Percentiles rank a stretch among this genome's conserved stretches.
Evolutionary conservation across 768 basidiomycete genomes (phyloP).

Genomic region (Melanogaster broomeanus): DNA sequence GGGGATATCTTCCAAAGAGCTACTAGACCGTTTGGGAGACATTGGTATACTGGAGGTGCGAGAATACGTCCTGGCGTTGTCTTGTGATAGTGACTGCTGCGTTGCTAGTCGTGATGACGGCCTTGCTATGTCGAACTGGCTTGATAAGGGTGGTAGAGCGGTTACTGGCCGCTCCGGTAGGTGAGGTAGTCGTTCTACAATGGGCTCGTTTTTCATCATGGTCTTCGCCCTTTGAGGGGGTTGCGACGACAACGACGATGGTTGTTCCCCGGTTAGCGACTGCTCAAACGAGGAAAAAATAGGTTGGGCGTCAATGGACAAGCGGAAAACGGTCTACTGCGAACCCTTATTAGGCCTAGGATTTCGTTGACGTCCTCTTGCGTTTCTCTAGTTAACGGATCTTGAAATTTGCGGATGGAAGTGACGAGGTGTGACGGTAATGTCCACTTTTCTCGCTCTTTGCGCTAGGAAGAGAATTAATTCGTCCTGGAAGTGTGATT

Average conservation of each 20-base stretch:
- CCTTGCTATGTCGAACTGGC: conserved; percentile 15
- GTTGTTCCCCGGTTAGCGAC: conserved; percentile 34
- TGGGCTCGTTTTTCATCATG: conserved; percentile 12
- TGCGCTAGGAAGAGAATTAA: conserved; percentile 43
- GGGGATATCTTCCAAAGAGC: conserved; percentile 31
- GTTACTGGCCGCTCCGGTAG: conserved; percentile 25
- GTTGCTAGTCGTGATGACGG: conserved; percentile 8
- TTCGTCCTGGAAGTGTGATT: conserved; percentile 11
- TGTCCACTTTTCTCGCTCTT: conserved; percentile 43
- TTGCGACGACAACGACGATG: conserved; percentile 17
- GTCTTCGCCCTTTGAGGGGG: conserved; percentile 12
- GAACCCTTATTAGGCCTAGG: conserved; percentile 55
- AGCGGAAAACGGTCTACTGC: conserved; percentile 45
- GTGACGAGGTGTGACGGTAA: conserved; percentile 42
- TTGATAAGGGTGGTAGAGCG: conserved; percentile 11
- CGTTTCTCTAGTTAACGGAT: conserved; percentile 21
- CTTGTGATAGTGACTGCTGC: conserved; percentile 14
- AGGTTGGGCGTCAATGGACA: conserved; percentile 40
- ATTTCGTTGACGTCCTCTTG: conserved; percentile 32
- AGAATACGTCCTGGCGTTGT: conserved; percentile 7
- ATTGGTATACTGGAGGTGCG: conserved; percentile 7
- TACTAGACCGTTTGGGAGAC: conserved; percentile 27
- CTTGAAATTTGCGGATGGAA: conserved; percentile 35
- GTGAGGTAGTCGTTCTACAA: conserved; percentile 25
- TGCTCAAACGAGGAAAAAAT: conserved; percentile 46